Percentiles rank a stretch among this genome's conserved stretches.
phyloP scores from a whole-genome alignment of 768 basidiomycete genomes.

The Chalciporus pseudorubinellus region DNA sequence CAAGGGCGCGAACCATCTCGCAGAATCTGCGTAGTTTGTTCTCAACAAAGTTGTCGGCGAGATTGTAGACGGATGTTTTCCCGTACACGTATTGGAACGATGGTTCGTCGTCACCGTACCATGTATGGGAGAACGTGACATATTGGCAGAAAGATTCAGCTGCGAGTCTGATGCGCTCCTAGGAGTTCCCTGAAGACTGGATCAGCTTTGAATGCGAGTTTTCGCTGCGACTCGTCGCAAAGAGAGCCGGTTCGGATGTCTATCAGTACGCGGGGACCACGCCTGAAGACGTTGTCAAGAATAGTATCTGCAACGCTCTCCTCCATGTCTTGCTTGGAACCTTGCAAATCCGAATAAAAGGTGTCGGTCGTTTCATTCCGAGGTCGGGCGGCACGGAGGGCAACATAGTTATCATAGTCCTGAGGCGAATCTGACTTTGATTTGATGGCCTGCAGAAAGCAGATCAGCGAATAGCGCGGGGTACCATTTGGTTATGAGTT shows the following conservation, averaged over 20 bases:
- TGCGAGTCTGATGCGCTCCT: background rate
- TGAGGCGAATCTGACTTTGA: background rate
- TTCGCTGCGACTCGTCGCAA: background rate
- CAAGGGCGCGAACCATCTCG: background rate
- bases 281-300: background rate
- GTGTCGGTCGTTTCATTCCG: background rate
- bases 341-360: background rate
- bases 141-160: background rate
- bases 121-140: background rate
- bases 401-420: background rate
- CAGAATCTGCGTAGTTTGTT: background rate
- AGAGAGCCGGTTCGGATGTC: background rate
- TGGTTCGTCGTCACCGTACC: background rate
- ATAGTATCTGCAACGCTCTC: background rate
- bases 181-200: background rate
- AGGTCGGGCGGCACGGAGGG: background rate
- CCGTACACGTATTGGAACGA: background rate
- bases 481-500: background rate
- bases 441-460: background rate
- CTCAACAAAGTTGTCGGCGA: background rate
- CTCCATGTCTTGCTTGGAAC: background rate
- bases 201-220: background rate
- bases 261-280: background rate
- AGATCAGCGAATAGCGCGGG: background rate
- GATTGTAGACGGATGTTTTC: background rate